Percentiles rank a stretch among this genome's conserved stretches.
phyloP scores from a whole-genome alignment of 306 rosid genomes.

The Glycine latifolia region DNA sequence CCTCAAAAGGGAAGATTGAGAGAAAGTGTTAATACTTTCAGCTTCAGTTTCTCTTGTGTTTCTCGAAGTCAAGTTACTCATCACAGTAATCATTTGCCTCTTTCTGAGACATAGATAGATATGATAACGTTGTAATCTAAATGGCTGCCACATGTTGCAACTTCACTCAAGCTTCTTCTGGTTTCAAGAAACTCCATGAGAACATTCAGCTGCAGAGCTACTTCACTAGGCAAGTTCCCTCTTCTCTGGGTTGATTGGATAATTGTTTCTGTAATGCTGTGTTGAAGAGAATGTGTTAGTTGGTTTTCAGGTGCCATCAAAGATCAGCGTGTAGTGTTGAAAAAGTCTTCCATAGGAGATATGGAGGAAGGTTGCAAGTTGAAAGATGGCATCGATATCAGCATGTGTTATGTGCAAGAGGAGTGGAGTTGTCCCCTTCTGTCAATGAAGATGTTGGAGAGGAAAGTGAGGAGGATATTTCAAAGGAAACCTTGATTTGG shows the following conservation, averaged over 20 bases:
- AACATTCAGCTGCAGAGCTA: conserved; percentile 28
- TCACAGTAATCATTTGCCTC: neutral
- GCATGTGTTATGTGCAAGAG: conserved; percentile 22
- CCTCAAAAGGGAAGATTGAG: neutral
- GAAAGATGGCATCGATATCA: conserved; percentile 39
- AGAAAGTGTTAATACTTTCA: conserved; percentile 21
- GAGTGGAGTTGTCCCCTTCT: conserved; percentile 40
- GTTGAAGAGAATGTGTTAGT: neutral
- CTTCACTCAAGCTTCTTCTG: conserved; percentile 48
- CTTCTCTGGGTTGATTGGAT: neutral
- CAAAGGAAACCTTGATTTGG: conserved; percentile 74
- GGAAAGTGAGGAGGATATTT: conserved; percentile 49
- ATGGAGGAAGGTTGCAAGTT: conserved; percentile 39
- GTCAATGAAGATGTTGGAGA: conserved; percentile 45
- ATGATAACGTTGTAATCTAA: conserved; percentile 7
- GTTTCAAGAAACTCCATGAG: conserved; percentile 43
- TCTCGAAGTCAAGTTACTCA: neutral
- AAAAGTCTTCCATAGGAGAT: conserved; percentile 38
- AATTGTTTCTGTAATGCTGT: neutral
- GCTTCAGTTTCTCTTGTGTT: conserved; percentile 18
- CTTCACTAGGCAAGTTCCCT: conserved; percentile 54
- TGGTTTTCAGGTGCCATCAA: conserved; percentile 39
- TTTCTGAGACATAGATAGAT: neutral
- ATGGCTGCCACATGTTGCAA: conserved; percentile 62
- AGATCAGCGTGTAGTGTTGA: conserved; percentile 32